Evolutionary conservation across 2,329 filamentous ascomycete genomes (phyloP).

Genomic region (Hypoxylon sp.): DNA sequence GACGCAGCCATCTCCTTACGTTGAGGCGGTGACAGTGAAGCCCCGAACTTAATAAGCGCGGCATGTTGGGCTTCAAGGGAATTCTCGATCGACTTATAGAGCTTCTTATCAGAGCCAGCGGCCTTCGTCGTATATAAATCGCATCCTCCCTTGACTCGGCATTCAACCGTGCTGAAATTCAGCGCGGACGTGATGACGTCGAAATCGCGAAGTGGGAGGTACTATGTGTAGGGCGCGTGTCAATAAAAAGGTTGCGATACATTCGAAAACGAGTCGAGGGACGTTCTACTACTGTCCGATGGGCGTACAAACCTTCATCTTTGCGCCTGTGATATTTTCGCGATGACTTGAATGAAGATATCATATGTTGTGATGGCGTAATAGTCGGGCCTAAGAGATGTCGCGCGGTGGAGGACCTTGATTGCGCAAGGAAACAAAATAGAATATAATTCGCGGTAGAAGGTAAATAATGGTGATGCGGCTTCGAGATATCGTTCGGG

Average conservation of each 20-base stretch:
- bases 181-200: constrained; percentile 92
- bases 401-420: background rate
- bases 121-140: constrained; percentile 98
- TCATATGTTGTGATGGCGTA: constrained; percentile 29
- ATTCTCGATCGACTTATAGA: constrained; percentile 95
- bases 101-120: constrained; percentile 93
- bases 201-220: constrained; percentile 90
- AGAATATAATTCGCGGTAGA: constrained; percentile 3
- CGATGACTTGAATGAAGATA: constrained; percentile 22
- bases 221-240: constrained; percentile 67
- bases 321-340: constrained; percentile 38
- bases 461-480: constrained; percentile 5
- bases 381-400: constrained; percentile 1
- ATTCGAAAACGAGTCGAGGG: background rate
- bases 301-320: constrained; percentile 51
- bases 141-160: constrained; percentile 91
- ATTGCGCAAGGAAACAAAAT: constrained; percentile 10
- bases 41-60: constrained; percentile 86
- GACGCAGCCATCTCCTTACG: constrained; percentile 76
- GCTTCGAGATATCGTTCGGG: constrained; percentile 10
- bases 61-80: constrained; percentile 93
- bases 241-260: constrained; percentile 8
- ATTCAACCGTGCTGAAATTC: constrained; percentile 95
- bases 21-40: constrained; percentile 87
- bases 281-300: background rate